phyloP scores from a whole-genome alignment of 768 basidiomycete genomes.

The Pleurotus tuoliensis region DNA sequence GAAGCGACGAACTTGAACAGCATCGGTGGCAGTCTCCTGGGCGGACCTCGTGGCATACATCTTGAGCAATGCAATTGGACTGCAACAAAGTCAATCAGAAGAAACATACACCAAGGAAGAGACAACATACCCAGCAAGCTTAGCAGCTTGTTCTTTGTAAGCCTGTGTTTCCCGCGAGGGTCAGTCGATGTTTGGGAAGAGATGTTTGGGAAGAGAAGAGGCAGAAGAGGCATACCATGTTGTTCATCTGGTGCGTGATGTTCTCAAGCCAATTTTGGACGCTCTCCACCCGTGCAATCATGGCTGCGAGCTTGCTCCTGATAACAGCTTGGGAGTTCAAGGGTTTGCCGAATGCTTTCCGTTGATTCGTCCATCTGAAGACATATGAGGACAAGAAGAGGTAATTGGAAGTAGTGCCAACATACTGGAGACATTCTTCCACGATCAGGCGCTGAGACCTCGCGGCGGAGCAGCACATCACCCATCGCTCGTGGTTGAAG shows the following conservation, averaged over 20 bases:
- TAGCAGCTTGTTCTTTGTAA: slow-evolving; percentile 72
- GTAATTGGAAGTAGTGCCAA: neutral
- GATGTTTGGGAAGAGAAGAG: neutral
- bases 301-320: slow-evolving; percentile 80
- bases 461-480: slow-evolving; percentile 75
- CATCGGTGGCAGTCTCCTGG: slow-evolving; percentile 62
- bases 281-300: slow-evolving; percentile 64
- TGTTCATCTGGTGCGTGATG: slow-evolving; percentile 82
- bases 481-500: slow-evolving; percentile 95
- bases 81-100: slow-evolving; percentile 16
- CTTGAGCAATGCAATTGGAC: slow-evolving; percentile 69
- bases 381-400: slow-evolving; percentile 6
- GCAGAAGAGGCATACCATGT: slow-evolving; percentile 47
- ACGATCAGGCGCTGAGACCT: slow-evolving; percentile 59
- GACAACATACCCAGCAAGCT: slow-evolving; percentile 62
- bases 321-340: slow-evolving; percentile 84
- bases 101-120: neutral
- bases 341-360: slow-evolving; percentile 89
- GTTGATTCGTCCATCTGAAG: slow-evolving; percentile 75
- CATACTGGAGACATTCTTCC: slow-evolving; percentile 51
- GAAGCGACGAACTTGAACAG: slow-evolving; percentile 52
- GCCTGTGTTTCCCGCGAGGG: slow-evolving; percentile 26
- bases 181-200: neutral
- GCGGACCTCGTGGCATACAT: slow-evolving; percentile 61
- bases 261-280: slow-evolving; percentile 81